Evolutionary conservation across 2,329 filamentous ascomycete species (phyloP), one percentile per base, ranked within the genome.

Genomic region (Chaetomium sp.): DNA sequence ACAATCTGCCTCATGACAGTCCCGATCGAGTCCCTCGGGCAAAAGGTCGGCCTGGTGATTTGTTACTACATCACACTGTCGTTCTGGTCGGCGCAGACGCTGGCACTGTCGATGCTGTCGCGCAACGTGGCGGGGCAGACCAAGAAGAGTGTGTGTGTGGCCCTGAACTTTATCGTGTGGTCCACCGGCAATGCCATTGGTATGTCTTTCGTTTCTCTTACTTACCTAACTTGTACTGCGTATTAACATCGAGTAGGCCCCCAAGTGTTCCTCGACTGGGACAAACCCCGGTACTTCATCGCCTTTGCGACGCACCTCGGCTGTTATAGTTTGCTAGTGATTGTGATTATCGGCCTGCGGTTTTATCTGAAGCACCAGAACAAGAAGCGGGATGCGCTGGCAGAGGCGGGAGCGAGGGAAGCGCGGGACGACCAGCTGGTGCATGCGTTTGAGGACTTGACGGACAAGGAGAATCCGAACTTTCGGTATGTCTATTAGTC

Each of bases 61-160:
- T 80, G 78, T 65, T 91, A 90, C 75, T 91, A 90, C 71, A 85
- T 90, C 59, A 85, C 83, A 0, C 76, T 89, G 14, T 88, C 84
- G 5, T 91, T 91, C 78, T 90, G 86, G 86, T 84, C 86, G 0
- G 86, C 85, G 0, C 81, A 87, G 64, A 86, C 83, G 1, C 73
- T 89, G 10, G 75, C 79, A 6, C 77, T 89, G 62, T 85, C 83
- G 11, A 78, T 89, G 74, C 77, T 88, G 55, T 82, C 81, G 0
- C 78, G 85, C 12, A 89, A 89, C 64, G 74, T 88, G 8, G 87
- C 82, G 33, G 87, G 87, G 0, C 84, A 87, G 62, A 89, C 86
- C 1, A 90, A 90, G 72, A 89, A 88, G 68, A 78, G 79, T 0
- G 78, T 85, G 8, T 82, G 81, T 6, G 79, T 89, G 3, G 84